Evolutionary conservation across 768 basidiomycete species (phyloP), one percentile per base, ranked within the genome.

Genomic region (Collybia sp.): DNA sequence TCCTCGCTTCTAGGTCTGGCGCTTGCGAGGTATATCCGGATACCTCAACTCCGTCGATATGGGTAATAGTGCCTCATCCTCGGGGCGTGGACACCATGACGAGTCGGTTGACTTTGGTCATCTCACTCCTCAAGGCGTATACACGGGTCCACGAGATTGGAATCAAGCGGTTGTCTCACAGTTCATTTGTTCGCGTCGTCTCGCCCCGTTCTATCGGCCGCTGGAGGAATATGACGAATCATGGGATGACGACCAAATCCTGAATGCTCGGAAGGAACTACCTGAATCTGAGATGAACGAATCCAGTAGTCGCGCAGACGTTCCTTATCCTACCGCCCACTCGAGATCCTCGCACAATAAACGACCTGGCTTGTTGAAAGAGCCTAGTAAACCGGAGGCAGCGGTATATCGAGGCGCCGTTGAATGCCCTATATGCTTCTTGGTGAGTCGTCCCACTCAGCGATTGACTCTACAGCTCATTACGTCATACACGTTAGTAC

Each of bases 361-460:
- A 62, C 81, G 85, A 12, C 69, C 79, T 15, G 68, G 72, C 48
- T 51, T 68, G 34, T 62, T 71, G 50, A 93, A 86, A 67, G 88
- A 92, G 42, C 75, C 79, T 15, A 67, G 70, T 5, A 83, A 77
- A 52, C 78, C 83, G 46, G 93, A 94, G 60, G 89, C 85, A 35
- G 77, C 82, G 49, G 72, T 94, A 30, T 97, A 95, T 67, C 71
- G 80, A 50, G 83, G 83, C 20, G 91, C 93, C 13, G 73, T 85
- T 13, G 96, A 99, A 62, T 99, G 96, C 72, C 96, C 96, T 17
- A 96, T 99, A 50, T 99, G 94, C 69, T 97, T 98, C 69, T 75
- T 98, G 66, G 95, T 90, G 57, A 61, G 85, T 80, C 47, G 45
- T 56, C 52, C 43, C 54, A 30, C 19, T 19, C 15, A 25, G 8